Conservation (phyloP, 2,329 filamentous ascomycete species). For the Mollisia scopiformis region DNA sequence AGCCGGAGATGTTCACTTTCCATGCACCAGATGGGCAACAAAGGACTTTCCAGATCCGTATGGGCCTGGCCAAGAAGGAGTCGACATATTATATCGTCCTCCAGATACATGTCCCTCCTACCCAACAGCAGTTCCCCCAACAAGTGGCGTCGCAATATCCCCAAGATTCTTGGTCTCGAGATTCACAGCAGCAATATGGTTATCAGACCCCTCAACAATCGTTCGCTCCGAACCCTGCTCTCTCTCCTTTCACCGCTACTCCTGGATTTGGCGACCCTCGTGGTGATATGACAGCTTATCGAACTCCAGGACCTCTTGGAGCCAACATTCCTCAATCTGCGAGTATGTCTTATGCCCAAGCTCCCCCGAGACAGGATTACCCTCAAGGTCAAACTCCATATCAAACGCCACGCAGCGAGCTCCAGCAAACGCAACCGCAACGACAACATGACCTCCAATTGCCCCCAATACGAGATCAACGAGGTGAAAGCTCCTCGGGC, state of each 20-base stretch:
- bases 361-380: constrained; percentile 50
- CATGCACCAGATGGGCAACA: constrained; percentile 53
- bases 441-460: constrained; percentile 42
- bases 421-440: constrained; percentile 38
- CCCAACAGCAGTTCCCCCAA: constrained; percentile 30
- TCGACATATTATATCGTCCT: constrained; percentile 66
- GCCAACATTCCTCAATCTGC: constrained; percentile 36
- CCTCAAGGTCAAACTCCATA: constrained; percentile 43
- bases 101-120: constrained; percentile 28
- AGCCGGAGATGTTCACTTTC: constrained; percentile 59
- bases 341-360: constrained; percentile 50
- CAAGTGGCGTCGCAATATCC: constrained; percentile 31
- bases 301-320: constrained; percentile 27
- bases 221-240: constrained; percentile 25
- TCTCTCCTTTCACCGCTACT: constrained; percentile 27
- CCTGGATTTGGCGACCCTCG: constrained; percentile 29
- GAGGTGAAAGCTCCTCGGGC: constrained; percentile 29
- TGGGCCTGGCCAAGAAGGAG: constrained; percentile 62
- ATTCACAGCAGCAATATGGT: constrained; percentile 31
- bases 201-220: constrained; percentile 32
- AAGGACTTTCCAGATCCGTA: constrained; percentile 51
- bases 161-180: constrained; percentile 32
- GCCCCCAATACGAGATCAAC: constrained; percentile 44
- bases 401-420: constrained; percentile 57
- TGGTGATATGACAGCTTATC: constrained; percentile 30